Conservation (phyloP, 1,284 basidiomycete species). For the Prillingera fragicola region DNA sequence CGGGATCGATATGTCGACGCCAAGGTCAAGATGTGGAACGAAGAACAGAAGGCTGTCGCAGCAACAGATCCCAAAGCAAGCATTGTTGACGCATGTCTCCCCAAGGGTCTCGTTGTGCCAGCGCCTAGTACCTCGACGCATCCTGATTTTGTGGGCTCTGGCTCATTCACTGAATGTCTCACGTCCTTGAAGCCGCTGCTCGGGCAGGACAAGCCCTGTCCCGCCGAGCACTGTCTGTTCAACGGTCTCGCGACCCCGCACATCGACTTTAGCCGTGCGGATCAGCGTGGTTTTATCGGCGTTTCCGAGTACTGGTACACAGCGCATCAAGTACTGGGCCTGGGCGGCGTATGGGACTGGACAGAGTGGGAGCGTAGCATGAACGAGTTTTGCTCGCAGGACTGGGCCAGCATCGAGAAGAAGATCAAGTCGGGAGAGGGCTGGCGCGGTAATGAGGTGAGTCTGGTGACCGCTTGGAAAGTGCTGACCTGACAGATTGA, state of each 20-base stretch:
- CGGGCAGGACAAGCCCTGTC: slow-evolving; percentile 78
- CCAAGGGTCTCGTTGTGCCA: slow-evolving; percentile 58
- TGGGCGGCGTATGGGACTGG: slow-evolving; percentile 93
- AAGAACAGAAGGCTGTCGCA: neutral
- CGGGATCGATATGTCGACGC: slow-evolving; percentile 80
- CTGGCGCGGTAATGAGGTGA: slow-evolving; percentile 58
- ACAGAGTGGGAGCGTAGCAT: slow-evolving; percentile 93
- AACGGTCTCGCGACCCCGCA: slow-evolving; percentile 82
- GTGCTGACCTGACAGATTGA: slow-evolving; percentile 57
- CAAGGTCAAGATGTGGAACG: slow-evolving; percentile 49
- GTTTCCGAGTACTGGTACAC: slow-evolving; percentile 99
- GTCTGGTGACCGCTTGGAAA: slow-evolving; percentile 17
- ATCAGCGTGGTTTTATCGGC: slow-evolving; percentile 75
- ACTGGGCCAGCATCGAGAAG: slow-evolving; percentile 70
- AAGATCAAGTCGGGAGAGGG: slow-evolving; percentile 61
- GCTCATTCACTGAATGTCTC: slow-evolving; percentile 83
- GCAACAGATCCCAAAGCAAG: neutral
- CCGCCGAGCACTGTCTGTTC: slow-evolving; percentile 85
- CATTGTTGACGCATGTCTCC: slow-evolving; percentile 84
- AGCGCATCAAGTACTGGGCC: slow-evolving; percentile 78
- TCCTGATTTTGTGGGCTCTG: slow-evolving; percentile 75
- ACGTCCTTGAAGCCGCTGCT: slow-evolving; percentile 68
- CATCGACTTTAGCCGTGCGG: slow-evolving; percentile 80
- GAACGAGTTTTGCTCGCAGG: slow-evolving; percentile 70
- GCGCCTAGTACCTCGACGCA: slow-evolving; percentile 53